These are phyloP conservation scores for Boletellus deceptivus DNA, from an alignment of 1,284 basidiomycete species.

Conservation along the genomic window DNA sequence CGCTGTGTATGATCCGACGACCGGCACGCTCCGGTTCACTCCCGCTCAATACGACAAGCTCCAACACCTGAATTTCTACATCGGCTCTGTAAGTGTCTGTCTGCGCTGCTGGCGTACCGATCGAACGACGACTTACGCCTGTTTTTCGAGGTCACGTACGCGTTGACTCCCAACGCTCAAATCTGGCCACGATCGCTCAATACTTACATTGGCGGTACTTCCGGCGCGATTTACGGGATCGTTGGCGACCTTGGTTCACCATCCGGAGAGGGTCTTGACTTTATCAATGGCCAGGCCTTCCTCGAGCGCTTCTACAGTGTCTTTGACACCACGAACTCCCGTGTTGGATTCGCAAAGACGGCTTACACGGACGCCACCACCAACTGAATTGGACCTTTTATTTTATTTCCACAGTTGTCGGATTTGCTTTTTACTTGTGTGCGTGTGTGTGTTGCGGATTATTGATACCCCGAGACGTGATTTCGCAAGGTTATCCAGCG, in stretches of 20 bases:
- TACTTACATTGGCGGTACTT: conserved; percentile 41
- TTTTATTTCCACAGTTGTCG: neutral
- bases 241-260: conserved; percentile 40
- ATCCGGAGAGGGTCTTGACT: conserved; percentile 48
- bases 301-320: conserved; percentile 68
- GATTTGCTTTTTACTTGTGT: neutral
- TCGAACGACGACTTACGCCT: neutral
- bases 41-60: conserved; percentile 37
- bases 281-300: conserved; percentile 54
- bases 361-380: conserved; percentile 52
- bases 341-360: conserved; percentile 58
- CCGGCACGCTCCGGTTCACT: conserved; percentile 42
- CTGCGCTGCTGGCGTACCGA: neutral
- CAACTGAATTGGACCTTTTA: conserved; percentile 39
- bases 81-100: conserved; percentile 35
- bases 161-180: conserved; percentile 48
- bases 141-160: conserved; percentile 32
- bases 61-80: conserved; percentile 42
- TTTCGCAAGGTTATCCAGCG: no score
- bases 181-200: conserved; percentile 29
- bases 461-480: no score
- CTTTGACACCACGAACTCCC: conserved; percentile 54
- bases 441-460: neutral
- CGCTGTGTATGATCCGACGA: conserved; percentile 41
- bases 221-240: conserved; percentile 47